Conservation (phyloP, 306 rosid species). For the Cucurbita pepo region DNA sequence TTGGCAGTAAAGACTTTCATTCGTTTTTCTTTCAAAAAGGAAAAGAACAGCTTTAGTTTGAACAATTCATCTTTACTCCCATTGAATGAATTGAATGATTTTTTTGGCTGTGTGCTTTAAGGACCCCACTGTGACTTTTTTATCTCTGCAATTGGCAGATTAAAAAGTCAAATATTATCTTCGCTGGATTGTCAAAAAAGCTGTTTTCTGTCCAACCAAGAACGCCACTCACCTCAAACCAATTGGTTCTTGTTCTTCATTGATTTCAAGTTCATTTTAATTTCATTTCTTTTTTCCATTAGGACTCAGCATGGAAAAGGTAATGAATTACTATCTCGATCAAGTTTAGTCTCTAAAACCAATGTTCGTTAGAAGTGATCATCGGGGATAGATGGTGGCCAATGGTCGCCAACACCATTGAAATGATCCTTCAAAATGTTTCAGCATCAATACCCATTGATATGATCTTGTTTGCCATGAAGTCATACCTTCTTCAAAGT, state of each 20-base stretch:
- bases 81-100: not conserved
- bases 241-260: not conserved
- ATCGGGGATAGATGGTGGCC: too few species aligned
- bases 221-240: not conserved
- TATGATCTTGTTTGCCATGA: too few species aligned
- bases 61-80: not conserved
- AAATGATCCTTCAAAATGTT: too few species aligned
- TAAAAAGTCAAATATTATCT: slow-evolving; percentile 41
- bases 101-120: not conserved
- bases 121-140: not conserved
- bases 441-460: too few species aligned
- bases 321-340: too few species aligned
- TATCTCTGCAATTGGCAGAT: not conserved
- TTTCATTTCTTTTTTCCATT: too few species aligned
- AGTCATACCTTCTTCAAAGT: too few species aligned
- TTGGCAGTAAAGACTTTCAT: not conserved
- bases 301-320: too few species aligned
- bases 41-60: not conserved
- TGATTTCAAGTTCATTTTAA: not conserved
- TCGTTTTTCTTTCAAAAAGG: not conserved
- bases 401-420: too few species aligned
- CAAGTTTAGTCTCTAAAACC: too few species aligned
- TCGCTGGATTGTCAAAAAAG: slow-evolving; percentile 39
- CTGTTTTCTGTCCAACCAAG: slow-evolving; percentile 46
- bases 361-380: too few species aligned